Evolutionary conservation across 495 filamentous ascomycete genomes (phyloP).

Genomic region (Pyrenula massariospora): DNA sequence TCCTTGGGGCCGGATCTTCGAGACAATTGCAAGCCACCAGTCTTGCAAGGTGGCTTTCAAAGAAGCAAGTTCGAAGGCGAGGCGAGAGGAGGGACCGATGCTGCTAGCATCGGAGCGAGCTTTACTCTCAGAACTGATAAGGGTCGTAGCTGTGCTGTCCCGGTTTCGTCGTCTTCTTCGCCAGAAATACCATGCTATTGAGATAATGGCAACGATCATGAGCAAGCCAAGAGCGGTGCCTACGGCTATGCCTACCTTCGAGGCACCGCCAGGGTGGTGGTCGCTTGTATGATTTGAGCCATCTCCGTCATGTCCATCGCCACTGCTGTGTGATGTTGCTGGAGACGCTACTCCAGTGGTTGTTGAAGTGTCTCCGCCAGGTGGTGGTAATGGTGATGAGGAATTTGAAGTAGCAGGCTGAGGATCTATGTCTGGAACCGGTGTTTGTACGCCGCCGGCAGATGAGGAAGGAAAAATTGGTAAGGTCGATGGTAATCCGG

Average conservation of each 20-base stretch:
- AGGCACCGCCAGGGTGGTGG: background rate
- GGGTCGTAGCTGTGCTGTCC: background rate
- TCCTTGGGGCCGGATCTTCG: background rate
- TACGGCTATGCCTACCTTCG: background rate
- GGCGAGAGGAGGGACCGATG: background rate
- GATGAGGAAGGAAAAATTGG: background rate
- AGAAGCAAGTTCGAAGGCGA: background rate
- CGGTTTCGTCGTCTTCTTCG: background rate
- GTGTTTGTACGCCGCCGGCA: background rate
- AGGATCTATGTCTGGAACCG: background rate
- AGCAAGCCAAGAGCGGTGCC: background rate
- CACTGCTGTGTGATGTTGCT: background rate
- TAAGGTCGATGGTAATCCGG: background rate
- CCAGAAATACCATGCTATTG: background rate
- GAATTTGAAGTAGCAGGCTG: background rate
- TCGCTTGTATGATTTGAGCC: background rate
- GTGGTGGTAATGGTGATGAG: background rate
- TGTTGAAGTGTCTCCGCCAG: background rate
- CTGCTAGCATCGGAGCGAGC: background rate
- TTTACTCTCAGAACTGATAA: background rate
- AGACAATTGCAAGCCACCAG: background rate
- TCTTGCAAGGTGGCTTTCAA: background rate
- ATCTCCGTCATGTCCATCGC: background rate
- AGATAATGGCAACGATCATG: background rate
- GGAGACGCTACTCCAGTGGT: background rate